A percentile compares a stretch with the other conserved stretches of the same genome.
Evolutionary conservation across 352 stramenopile genomes (phyloP).

Genomic region (Pythium phragmitis): DNA sequence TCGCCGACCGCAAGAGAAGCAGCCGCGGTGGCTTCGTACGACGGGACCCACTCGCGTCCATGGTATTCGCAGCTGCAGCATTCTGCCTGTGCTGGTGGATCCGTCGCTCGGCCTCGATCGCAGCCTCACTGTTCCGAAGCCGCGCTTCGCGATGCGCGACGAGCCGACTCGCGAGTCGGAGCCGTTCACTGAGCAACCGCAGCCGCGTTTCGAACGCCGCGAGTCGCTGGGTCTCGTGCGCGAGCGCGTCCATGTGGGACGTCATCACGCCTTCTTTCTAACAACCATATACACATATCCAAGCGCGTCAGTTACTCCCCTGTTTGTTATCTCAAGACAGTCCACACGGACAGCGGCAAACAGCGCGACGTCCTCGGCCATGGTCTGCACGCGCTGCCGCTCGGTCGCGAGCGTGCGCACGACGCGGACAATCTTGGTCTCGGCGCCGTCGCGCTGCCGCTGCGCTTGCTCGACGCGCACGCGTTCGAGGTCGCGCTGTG

Average conservation of each 20-base stretch:
- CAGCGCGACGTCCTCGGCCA: conserved; percentile 42
- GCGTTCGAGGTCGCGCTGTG: conserved; percentile 59
- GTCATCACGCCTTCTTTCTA: conserved; percentile 41
- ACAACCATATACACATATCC: no score
- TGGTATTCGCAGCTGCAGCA: background rate
- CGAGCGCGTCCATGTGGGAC: conserved; percentile 48
- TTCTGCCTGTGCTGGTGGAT: conserved; percentile 23
- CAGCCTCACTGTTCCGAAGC: conserved; percentile 67
- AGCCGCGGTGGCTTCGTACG: background rate
- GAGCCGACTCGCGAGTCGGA: conserved; percentile 41
- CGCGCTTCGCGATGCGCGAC: conserved; percentile 51
- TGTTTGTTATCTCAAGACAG: background rate
- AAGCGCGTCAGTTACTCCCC: background rate
- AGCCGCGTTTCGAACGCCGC: conserved; percentile 43
- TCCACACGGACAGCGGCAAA: conserved; percentile 40
- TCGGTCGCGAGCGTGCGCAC: conserved; percentile 51
- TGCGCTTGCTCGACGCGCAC: conserved; percentile 34
- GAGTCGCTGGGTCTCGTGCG: conserved; percentile 31
- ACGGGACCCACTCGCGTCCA: background rate
- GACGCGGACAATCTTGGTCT: conserved; percentile 44
- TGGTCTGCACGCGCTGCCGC: conserved; percentile 41
- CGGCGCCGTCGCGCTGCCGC: conserved; percentile 27
- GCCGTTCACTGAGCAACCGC: conserved; percentile 34
- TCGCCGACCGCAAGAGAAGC: conserved; percentile 39
- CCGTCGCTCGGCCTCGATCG: conserved; percentile 41